Evolutionary conservation across 345 rosid species (phyloP).

Genomic region (Arabis hirsuta): DNA sequence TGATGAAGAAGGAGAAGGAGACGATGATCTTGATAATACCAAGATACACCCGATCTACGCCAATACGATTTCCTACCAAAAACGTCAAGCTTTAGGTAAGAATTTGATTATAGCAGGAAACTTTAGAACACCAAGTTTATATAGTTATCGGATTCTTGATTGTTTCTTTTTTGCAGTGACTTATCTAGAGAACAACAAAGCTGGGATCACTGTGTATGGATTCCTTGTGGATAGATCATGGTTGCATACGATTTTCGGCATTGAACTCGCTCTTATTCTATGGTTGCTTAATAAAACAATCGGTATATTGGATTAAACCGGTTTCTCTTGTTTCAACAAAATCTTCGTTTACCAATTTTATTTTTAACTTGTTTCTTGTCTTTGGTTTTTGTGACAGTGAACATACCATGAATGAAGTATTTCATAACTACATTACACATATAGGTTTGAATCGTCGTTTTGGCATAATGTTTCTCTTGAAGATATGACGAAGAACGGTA

Average conservation of each 20-base stretch:
- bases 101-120: neutral
- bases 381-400: slow-evolving; percentile 35
- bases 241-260: slow-evolving; percentile 79
- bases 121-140: neutral
- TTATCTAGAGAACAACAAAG: slow-evolving; percentile 78
- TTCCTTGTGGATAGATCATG: slow-evolving; percentile 85
- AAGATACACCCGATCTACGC: slow-evolving; percentile 64
- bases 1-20: slow-evolving; percentile 74
- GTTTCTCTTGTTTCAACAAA: neutral
- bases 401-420: slow-evolving; percentile 35
- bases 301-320: slow-evolving; percentile 47
- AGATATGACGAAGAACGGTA: slow-evolving; percentile 13
- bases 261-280: slow-evolving; percentile 78
- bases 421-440: neutral
- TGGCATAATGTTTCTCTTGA: slow-evolving; percentile 23
- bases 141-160: neutral
- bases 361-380: slow-evolving; percentile 26
- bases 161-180: slow-evolving; percentile 59
- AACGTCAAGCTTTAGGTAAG: slow-evolving; percentile 87
- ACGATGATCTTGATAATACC: slow-evolving; percentile 65
- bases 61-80: slow-evolving; percentile 77
- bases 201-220: slow-evolving; percentile 88
- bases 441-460: slow-evolving; percentile 19
- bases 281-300: slow-evolving; percentile 94
- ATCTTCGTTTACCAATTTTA: neutral